Evolutionary conservation across 257 asterid genomes (phyloP), one percentile per base, ranked within the genome.

Genomic region (Capsicum pubescens): DNA sequence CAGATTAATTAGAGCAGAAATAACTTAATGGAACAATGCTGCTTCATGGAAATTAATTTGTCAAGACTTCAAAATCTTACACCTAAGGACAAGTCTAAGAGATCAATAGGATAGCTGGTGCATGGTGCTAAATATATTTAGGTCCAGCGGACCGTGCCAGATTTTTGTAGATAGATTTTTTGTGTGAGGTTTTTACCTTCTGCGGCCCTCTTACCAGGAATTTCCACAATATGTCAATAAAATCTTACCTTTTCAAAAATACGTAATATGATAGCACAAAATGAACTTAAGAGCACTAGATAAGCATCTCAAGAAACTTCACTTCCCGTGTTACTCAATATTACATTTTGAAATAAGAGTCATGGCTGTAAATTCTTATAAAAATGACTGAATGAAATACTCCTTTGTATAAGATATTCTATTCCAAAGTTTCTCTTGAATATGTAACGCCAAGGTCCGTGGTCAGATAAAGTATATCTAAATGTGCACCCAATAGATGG

Each of bases 1-100:
- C 32, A 84, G 74, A 16, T 77, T 10, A 64, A 85, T 66, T 44
- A 61, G 82, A 63, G 52, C 67, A 77, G 36, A 66, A 15, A 21
- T 35, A 32, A 48, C 10, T 21, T 67, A 56, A 74, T 54, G 17
- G 35, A 35, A 1, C 8, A 57, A 58, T 9, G 42, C 4, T 26
- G 58, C 5, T 32, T 48, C 67, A 60, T 60, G 21, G 60, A 64
- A 82, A 48, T 1, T 48, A 56, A 50, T 26, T 64, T 50, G 46
- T 48, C 52, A 32, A 9, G 61, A 15, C 66, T 82, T 82, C 54
- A 26, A 8, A 48, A 17, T 80, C 72, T 59, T 60, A 59, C n/a
- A 64, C 11, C 55, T 66, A 19, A 63, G 80, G 50, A 66, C 80
- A 72, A 50, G 80, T 72, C 12, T 67, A 67, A 14, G 48, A 0